Base-by-base conservation (phyloP, 2,329 filamentous ascomycete genomes). In the Laburnicola sp. region DNA sequence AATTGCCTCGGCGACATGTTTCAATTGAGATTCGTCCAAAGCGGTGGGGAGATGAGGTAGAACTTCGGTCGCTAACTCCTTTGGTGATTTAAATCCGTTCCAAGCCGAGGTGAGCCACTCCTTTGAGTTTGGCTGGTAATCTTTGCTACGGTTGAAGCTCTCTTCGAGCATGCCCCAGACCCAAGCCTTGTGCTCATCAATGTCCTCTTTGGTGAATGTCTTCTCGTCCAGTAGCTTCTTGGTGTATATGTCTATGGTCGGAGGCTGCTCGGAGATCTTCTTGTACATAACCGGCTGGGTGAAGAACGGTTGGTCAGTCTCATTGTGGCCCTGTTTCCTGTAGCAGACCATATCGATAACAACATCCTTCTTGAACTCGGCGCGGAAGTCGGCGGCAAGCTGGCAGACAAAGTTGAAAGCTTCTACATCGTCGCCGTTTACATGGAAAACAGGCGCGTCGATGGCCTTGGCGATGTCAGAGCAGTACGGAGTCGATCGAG, bases 231-330 rank as follows among this genome's bases (percentile, higher is more conserved):
- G 81, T 47, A 99, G 86, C 81, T 96, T 89, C 69, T 96, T 84
- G 62, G 94, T 84, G 73, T 99, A 99, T 68, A 90, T 89, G 71
- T 96, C 88, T 53, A 99, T 86, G 72, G 94, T 89, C 39, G 88
- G 85, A 59, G 87, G 83, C 74, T 97, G 91, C 53, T 87, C 82
- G 63, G 86, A 84, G 71, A 99, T 97, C 69, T 89, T 89, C 86
- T 97, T 97, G 85, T 99, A 99, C 94, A 99, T 99, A 64, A 97
- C 80, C 35, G 94, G 94, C 75, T 99, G 94, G n/a, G 94, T 99
- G 82, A 99, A 99, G 35, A 93, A 96, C 41, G 94, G 94, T 81
- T 99, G 94, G 73, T 99, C 94, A 8, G 94, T 99, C 81, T 99
- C 94, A 79, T 99, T 99, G 85, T 99, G 94, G 57, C 94, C 94